phyloP scores from a whole-genome alignment of 208 protist species.

The Trypanosomatidae sp. region DNA sequence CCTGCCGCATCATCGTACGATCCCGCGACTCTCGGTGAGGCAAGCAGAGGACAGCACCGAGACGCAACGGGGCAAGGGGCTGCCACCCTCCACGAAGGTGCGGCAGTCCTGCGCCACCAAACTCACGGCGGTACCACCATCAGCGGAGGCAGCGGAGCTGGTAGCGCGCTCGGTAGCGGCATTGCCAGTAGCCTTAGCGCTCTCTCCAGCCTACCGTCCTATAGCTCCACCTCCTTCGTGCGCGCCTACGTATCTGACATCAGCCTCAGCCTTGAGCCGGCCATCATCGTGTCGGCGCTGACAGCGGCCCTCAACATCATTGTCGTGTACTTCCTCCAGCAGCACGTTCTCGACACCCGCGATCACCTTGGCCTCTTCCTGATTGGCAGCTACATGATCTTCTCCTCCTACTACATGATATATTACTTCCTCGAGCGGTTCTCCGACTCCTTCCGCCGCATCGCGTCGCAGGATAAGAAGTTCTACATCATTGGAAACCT shows the following conservation, averaged over 20 bases:
- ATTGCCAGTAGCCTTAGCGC: slow-evolving; percentile 14
- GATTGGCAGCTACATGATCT: slow-evolving; percentile 87
- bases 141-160: slow-evolving; percentile 4
- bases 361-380: slow-evolving; percentile 89
- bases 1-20: neutral
- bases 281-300: slow-evolving; percentile 64
- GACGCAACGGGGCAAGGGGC: neutral
- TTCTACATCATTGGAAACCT: slow-evolving; percentile 94
- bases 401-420: slow-evolving; percentile 86
- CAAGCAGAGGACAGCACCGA: slow-evolving; percentile 1
- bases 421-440: slow-evolving; percentile 89
- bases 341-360: slow-evolving; percentile 84
- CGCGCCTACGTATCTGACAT: slow-evolving; percentile 83
- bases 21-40: neutral
- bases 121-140: neutral
- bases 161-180: slow-evolving; percentile 4
- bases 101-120: neutral
- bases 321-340: slow-evolving; percentile 71
- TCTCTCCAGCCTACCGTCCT: slow-evolving; percentile 51
- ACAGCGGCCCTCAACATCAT: slow-evolving; percentile 70
- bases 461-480: slow-evolving; percentile 85
- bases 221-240: slow-evolving; percentile 84
- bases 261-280: slow-evolving; percentile 63
- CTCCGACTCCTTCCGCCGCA: slow-evolving; percentile 73
- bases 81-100: neutral